Evolutionary conservation across 176 grass and related monocot genomes (phyloP), one percentile per base, ranked within the genome.

Genomic region (Secale cereale): DNA sequence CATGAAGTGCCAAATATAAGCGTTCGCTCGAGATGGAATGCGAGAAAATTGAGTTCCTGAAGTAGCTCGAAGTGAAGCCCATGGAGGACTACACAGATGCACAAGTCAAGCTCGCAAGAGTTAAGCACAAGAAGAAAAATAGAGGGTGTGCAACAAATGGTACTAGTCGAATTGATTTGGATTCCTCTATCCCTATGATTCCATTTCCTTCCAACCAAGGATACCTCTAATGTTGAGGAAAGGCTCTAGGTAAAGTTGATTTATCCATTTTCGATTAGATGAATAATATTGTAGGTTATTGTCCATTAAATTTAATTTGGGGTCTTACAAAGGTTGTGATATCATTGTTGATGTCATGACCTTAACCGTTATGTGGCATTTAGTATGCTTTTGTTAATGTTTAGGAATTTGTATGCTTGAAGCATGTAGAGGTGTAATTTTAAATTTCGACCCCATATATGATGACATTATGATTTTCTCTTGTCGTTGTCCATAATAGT

Each of bases 41-140:
- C 10, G 39, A 11, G 39, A 40, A 40, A 40, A 40, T 40, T 40
- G 39, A 40, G 39, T 11, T 0, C 27, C 56, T 92, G 9, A 95
- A 95, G 86, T 83, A 85, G 48, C 66, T 95, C 17, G 93, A 94
- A 81, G 82, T 40, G 72, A 87, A 98, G 74, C 82, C 91, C 30
- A 98, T 98, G 97, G 91, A 98, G 81, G 90, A 93, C 59, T 94
- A 95, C 5, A 88, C 92, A 0, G 91, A 98, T 7, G 90, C 92
- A 7, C 93, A 98, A 75, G 91, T 95, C 27, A 94, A 92, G 81
- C 90, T 95, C 25, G 84, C 87, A 22, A 92, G 89, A 81, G 86
- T 86, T 40, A 94, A 94, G 82, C 93, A 88, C 0, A 13, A 70
- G 29, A 98, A 85, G 89, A 87, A 92, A 92, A 66, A 39, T 11